phyloP scores from a whole-genome alignment of 768 basidiomycete genomes.

The Hygrophorus pudorinus region DNA sequence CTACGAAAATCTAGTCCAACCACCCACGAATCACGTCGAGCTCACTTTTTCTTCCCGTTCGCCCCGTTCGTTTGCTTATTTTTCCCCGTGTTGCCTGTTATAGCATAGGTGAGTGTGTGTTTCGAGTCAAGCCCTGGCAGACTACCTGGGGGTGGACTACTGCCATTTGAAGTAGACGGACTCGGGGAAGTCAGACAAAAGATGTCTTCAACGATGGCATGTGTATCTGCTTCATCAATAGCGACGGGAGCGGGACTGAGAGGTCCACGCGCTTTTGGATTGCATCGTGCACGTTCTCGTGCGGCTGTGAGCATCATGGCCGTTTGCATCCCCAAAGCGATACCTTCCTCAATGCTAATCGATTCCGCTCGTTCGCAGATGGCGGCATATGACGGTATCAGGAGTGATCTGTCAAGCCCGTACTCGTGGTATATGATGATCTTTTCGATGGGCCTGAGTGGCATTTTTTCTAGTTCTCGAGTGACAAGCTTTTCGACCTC shows the following conservation, averaged over 20 bases:
- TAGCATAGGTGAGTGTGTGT: no score
- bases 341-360: constrained; percentile 43
- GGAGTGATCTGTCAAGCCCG: constrained; percentile 34
- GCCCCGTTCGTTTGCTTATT: no score
- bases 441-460: constrained; percentile 24
- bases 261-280: constrained; percentile 6
- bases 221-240: background rate
- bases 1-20: no score
- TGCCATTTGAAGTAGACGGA: no score
- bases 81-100: no score
- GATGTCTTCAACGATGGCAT: constrained; percentile 14
- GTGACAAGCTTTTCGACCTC: constrained; percentile 50
- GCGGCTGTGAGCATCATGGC: constrained; percentile 41
- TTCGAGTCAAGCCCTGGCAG: no score
- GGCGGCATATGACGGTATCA: constrained; percentile 41
- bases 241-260: background rate
- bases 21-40: no score
- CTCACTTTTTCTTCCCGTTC: no score
- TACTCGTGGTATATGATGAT: constrained; percentile 46
- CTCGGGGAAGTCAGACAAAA: constrained; percentile 2
- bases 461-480: constrained; percentile 41
- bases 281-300: constrained; percentile 35
- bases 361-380: constrained; percentile 44
- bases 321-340: constrained; percentile 46
- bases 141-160: no score